Conservation (phyloP, 371 early-diverging fungal genomes). For the Mucor saturninus region DNA sequence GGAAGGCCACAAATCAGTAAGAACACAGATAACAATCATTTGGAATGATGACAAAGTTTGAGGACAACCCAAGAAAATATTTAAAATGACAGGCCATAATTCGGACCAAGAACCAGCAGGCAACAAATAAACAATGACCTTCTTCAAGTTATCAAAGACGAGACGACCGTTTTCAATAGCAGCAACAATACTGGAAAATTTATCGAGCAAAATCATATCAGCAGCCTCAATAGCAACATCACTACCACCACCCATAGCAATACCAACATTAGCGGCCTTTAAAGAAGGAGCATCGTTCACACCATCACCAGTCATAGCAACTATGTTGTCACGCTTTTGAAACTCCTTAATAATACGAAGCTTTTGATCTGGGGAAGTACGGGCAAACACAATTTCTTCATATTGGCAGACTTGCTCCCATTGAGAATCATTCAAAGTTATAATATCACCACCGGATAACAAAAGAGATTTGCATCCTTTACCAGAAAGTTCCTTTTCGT, state of each 20-base stretch:
- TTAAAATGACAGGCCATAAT: slow-evolving; percentile 89
- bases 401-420: slow-evolving; percentile 56
- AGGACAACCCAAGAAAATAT: slow-evolving; percentile 93
- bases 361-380: slow-evolving; percentile 96
- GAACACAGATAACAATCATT: slow-evolving; percentile 96
- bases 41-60: slow-evolving; percentile 97
- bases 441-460: slow-evolving; percentile 61
- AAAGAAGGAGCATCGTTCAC: slow-evolving; percentile 98
- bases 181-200: slow-evolving; percentile 95
- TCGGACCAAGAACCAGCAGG: slow-evolving; percentile 89
- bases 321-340: slow-evolving; percentile 78
- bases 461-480: slow-evolving; percentile 36
- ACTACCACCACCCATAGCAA: slow-evolving; percentile 98
- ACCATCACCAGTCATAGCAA: slow-evolving; percentile 99
- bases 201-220: slow-evolving; percentile 97
- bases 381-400: slow-evolving; percentile 86
- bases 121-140: slow-evolving; percentile 96
- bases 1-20: slow-evolving; percentile 96
- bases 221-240: slow-evolving; percentile 98
- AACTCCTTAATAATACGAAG: slow-evolving; percentile 85
- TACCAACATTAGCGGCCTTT: slow-evolving; percentile 97
- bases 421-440: slow-evolving; percentile 51
- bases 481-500: too few relatives aligned
- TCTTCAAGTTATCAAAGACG: slow-evolving; percentile 97
- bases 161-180: slow-evolving; percentile 97